Percentiles rank a stretch among this genome's conserved stretches.
These are phyloP conservation scores for Hortiboletus rubellus DNA, from an alignment of 1,284 basidiomycete species.

Conservation along the genomic window DNA sequence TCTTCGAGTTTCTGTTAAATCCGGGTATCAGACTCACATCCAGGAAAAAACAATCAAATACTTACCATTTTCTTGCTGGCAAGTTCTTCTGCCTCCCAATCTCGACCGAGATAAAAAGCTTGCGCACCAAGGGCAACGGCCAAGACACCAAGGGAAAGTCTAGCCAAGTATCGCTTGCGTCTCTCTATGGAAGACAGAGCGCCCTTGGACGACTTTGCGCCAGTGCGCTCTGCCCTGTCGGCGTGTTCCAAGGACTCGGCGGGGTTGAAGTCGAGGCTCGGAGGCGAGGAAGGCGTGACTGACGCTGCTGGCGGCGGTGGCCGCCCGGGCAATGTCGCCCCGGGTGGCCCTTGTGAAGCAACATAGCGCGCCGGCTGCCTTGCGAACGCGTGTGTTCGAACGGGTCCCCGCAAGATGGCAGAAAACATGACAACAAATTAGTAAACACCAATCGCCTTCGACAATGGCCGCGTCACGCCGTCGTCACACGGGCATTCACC, in stretches of 20 bases:
- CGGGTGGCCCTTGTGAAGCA: constrained; percentile 24
- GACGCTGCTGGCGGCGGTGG: constrained; percentile 9
- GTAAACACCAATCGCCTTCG: too few species aligned
- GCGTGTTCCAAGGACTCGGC: constrained; percentile 32
- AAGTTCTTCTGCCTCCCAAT: constrained; percentile 61
- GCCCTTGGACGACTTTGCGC: constrained; percentile 71
- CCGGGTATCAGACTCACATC: constrained; percentile 16
- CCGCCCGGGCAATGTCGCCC: constrained; percentile 1
- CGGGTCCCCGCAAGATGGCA: constrained; percentile 23
- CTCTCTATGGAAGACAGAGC: constrained; percentile 73
- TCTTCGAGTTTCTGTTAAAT: constrained; percentile 51
- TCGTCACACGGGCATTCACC: too few species aligned
- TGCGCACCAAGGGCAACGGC: constrained; percentile 49
- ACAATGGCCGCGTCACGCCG: too few species aligned
- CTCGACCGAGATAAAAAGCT: constrained; percentile 55
- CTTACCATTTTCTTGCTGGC: constrained; percentile 52
- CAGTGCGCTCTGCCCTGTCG: constrained; percentile 37
- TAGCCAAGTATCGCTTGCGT: constrained; percentile 54
- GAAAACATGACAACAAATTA: constrained; percentile 23
- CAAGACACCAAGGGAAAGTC: constrained; percentile 55
- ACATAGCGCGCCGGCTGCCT: constrained; percentile 24
- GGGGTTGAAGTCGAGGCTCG: constrained; percentile 60
- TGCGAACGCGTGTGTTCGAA: constrained; percentile 19
- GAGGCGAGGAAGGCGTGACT: constrained; percentile 22
- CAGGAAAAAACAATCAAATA: constrained; percentile 14